Base-by-base conservation (phyloP, 129 eudicot genomes). In the Pittosporum tobira region DNA sequence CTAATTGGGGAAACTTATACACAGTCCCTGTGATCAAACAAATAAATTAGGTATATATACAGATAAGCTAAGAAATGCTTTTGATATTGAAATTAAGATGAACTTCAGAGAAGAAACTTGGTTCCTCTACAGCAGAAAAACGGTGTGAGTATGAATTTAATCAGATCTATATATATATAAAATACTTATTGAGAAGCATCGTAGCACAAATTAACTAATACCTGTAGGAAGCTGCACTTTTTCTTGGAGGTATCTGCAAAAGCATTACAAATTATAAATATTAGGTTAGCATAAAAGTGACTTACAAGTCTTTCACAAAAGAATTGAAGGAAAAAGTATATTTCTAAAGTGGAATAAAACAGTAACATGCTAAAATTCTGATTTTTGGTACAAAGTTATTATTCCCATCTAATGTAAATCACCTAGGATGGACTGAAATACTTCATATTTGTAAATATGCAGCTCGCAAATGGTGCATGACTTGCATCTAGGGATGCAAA, bases 191-290 rank as follows among this genome's bases (percentile, higher is more conserved):
- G 48, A 34, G 44, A 31, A 34, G 40, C 0, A 48, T 4, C 3
- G 57, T 18, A 48, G 38, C 1, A 36, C 38, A 66, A 40, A 13
- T 48, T 38, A 25, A 20, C 45, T 30, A 69, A 61, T 38, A 87
- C 99, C 99, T 93, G 88, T 93, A 83, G 16, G 99, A 93, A 69
- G 99, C 99, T 42, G 96, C 96, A 74, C 56, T 83, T 74, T 83
- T 93, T 77, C 99, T 75, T n/a, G 99, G 96, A 43, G 99, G 96
- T 70, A 93, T 93, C 99, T 93, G 99, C 88, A 76, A 19, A 61
- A 47, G 63, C 56, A 37, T 16, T 31, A 46, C 44, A 38, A 18
- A 38, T 26, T 27, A 62, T 46, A 5, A 48, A 46, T 44, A 51
- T n/a, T 22, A 51, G 27, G 45, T 18, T 40, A 20, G 29, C n/a